Base-by-base conservation (phyloP, 2,329 filamentous ascomycete genomes). In the Colletotrichum euphorbiae region DNA sequence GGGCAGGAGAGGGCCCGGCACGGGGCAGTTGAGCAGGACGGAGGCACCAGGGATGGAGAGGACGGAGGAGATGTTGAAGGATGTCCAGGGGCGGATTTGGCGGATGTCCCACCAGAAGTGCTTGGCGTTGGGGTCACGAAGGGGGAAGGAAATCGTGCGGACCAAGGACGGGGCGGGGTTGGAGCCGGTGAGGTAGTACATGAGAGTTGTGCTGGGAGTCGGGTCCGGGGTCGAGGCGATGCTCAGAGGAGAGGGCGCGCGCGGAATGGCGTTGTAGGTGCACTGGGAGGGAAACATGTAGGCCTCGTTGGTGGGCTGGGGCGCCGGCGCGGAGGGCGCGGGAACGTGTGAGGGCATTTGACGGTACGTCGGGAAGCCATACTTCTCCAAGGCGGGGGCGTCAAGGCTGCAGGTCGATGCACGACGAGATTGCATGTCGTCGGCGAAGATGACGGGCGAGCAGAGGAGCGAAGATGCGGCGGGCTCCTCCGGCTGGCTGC, bases 51-150 rank as follows among this genome's bases (percentile, higher is more conserved):
- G 91, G 51, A 97, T 89, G 6, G 88, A 83, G 72, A 91, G 85
- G 76, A 98, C 90, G 65, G 90, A 89, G 61, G 85, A 79, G 11
- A 92, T 82, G 71, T 88, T 93, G 86, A 98, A 98, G 73, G 89
- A 87, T 58, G 87, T 87, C 95, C 95, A 98, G 70, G 89, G 87
- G 70, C 93, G 89, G 72, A 98, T 84, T 77, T 97, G 95, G 73
- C 95, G 92, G 67, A 97, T 87, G 75, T 98, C 95, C 92, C 93
- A 98, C 95, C 95, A 98, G 79, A 95, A 97, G 82, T 97, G 90
- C 78, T 91, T 93, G 74, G 87, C 91, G 79, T 85, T 87, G 75
- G 85, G 90, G 77, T 89, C 92, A 71, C 84, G 88, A 74, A 84
- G 83, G 71, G 81, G 89, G 76, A 91, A 90, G 68, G 91, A 92